Evolutionary conservation across 805 yeast genomes (phyloP).

Genomic region (Lachancea mirantina): DNA sequence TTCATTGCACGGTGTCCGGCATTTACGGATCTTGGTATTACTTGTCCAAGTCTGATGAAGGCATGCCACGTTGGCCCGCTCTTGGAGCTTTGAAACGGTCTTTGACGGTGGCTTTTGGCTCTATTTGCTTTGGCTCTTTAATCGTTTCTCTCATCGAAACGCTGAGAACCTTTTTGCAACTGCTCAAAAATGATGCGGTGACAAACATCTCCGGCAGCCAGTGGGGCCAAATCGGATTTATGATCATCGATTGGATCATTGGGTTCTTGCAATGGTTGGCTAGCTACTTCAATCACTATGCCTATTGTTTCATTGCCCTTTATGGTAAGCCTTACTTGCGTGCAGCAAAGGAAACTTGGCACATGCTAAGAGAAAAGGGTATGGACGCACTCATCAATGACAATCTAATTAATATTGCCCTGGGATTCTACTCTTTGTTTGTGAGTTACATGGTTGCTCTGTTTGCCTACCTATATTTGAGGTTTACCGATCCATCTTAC

Average conservation of each 20-base stretch:
- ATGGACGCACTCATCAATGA: conserved; percentile 80
- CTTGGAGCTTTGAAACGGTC: conserved; percentile 75
- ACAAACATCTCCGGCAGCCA: conserved; percentile 47
- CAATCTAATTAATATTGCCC: conserved; percentile 69
- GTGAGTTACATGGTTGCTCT: conserved; percentile 61
- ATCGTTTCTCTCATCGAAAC: conserved; percentile 68
- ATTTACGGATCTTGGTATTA: conserved; percentile 91
- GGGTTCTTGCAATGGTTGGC: conserved; percentile 71
- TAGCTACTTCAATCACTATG: conserved; percentile 82
- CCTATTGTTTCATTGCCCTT: conserved; percentile 78
- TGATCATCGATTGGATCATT: conserved; percentile 52
- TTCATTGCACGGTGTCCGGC: conserved; percentile 77
- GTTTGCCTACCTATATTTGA: conserved; percentile 58
- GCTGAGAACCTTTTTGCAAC: conserved; percentile 45
- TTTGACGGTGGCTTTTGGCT: conserved; percentile 79
- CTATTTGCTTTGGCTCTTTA: conserved; percentile 79
- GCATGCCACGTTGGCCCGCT: conserved; percentile 74
- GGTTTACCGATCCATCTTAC: conserved; percentile 60
- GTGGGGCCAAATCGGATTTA: conserved; percentile 45
- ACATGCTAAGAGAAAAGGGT: conserved; percentile 69
- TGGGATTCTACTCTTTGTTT: conserved; percentile 68
- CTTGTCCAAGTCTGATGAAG: conserved; percentile 64
- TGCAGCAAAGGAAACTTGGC: conserved; percentile 79
- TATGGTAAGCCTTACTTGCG: conserved; percentile 73
- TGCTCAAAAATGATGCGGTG: conserved; percentile 37